Percentiles rank a stretch among this genome's conserved stretches.
These are phyloP conservation scores for Microbotryum intermedium DNA, from an alignment of 1,284 basidiomycete genomes.

Conservation along the genomic window DNA sequence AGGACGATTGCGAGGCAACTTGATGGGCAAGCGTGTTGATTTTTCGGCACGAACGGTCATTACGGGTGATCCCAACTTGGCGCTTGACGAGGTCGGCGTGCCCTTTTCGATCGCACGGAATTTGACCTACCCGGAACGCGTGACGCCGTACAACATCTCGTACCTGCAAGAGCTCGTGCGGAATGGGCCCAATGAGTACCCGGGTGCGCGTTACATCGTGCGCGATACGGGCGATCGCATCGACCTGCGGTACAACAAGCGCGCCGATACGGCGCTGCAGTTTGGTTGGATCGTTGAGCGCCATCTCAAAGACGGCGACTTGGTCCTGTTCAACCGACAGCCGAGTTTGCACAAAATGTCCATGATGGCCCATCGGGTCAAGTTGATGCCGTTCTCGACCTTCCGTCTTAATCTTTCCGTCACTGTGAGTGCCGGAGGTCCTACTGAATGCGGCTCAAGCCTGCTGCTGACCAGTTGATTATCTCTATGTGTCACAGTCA, in stretches of 20 bases:
- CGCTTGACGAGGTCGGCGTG: conserved; percentile 95
- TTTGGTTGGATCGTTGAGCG: conserved; percentile 99
- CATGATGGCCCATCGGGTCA: conserved; percentile 99
- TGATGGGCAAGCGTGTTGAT: conserved; percentile 99
- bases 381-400: conserved; percentile 97
- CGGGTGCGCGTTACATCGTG: conserved; percentile 94
- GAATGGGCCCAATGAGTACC: conserved; percentile 90
- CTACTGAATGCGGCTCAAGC: neutral
- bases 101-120: conserved; percentile 97
- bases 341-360: conserved; percentile 99
- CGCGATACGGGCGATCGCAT: conserved; percentile 97
- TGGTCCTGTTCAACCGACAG: conserved; percentile 95
- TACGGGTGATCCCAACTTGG: conserved; percentile 95
- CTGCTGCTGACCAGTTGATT: conserved; percentile 17
- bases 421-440: conserved; percentile 49
- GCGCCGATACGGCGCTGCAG: conserved; percentile 94
- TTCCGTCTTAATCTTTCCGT: conserved; percentile 96
- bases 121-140: conserved; percentile 93
- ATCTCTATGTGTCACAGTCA: conserved; percentile 48
- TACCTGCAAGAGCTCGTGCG: conserved; percentile 94
- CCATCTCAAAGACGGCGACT: conserved; percentile 95
- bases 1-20: conserved; percentile 90
- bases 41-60: conserved; percentile 99
- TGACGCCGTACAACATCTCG: conserved; percentile 94
- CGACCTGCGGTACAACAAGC: conserved; percentile 92